Evolutionary conservation across 2,329 filamentous ascomycete genomes (phyloP).

Genomic region (Pyricularia sp.): DNA sequence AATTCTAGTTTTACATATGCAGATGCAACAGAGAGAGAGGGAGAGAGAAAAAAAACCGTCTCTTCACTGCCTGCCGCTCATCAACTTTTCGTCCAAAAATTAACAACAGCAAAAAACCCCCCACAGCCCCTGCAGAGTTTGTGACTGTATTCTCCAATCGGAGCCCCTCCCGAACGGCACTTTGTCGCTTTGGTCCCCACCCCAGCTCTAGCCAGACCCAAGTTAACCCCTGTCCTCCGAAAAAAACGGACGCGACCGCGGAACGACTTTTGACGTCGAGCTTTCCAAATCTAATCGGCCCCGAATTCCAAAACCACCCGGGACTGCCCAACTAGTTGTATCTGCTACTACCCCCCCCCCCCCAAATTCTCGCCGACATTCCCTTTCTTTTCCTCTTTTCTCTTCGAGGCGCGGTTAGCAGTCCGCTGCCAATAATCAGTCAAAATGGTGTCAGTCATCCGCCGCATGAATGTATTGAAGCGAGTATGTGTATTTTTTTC

Average conservation of each 20-base stretch:
- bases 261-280: neutral
- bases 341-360: no score
- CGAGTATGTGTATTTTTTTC: conserved; percentile 27
- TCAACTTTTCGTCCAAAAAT: neutral
- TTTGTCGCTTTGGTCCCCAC: neutral
- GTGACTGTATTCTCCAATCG: neutral
- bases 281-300: neutral
- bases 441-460: conserved; percentile 37
- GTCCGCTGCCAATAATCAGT: neutral
- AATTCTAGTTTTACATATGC: neutral
- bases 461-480: conserved; percentile 66
- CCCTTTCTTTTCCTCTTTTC: neutral
- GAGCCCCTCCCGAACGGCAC: neutral
- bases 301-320: neutral
- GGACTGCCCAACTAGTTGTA: neutral
- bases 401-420: neutral
- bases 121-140: neutral
- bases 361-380: neutral
- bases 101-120: neutral
- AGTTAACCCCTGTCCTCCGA: neutral
- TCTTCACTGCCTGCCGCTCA: neutral
- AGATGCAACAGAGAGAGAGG: neutral
- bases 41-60: neutral
- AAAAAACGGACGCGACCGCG: neutral
- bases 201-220: neutral